These are phyloP conservation scores for Trichoderma polysporum DNA, from an alignment of 2,329 filamentous ascomycete species.

Conservation along the genomic window DNA sequence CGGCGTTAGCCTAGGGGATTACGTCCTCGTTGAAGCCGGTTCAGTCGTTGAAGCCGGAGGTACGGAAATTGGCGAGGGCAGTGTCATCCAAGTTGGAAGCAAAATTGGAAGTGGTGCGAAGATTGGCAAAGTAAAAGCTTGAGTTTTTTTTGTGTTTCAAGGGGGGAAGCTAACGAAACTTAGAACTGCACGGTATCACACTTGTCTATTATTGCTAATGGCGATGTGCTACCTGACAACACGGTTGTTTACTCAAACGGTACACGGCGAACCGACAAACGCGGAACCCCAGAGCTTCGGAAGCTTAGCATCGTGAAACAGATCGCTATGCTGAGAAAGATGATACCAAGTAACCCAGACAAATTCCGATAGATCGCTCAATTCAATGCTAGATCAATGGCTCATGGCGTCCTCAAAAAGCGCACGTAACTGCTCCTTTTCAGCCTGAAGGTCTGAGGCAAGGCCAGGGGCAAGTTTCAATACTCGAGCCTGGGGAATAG, in stretches of 20 bases:
- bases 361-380: constrained; percentile 41
- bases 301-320: constrained; percentile 65
- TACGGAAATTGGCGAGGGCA: constrained; percentile 61
- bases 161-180: not conserved
- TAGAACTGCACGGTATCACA: constrained; percentile 71
- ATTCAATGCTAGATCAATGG: constrained; percentile 28
- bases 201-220: constrained; percentile 57
- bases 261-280: constrained; percentile 55
- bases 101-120: constrained; percentile 59
- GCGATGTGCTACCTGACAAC: constrained; percentile 61
- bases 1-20: constrained; percentile 60
- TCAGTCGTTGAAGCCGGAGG: constrained; percentile 62
- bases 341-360: constrained; percentile 64
- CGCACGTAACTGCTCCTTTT: constrained; percentile 68
- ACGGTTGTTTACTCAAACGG: constrained; percentile 70
- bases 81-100: constrained; percentile 58
- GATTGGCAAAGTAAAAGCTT: constrained; percentile 56
- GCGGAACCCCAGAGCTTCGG: constrained; percentile 61
- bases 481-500: constrained; percentile 86
- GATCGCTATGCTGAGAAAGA: constrained; percentile 63
- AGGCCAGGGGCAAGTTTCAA: constrained; percentile 87
- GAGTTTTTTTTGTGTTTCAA: not conserved
- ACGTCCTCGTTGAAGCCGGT: constrained; percentile 61
- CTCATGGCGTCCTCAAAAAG: constrained; percentile 64
- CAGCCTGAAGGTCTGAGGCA: constrained; percentile 64